phyloP scores from a whole-genome alignment of 2,329 filamentous ascomycete species.

The Ceratocystis alfenasii region DNA sequence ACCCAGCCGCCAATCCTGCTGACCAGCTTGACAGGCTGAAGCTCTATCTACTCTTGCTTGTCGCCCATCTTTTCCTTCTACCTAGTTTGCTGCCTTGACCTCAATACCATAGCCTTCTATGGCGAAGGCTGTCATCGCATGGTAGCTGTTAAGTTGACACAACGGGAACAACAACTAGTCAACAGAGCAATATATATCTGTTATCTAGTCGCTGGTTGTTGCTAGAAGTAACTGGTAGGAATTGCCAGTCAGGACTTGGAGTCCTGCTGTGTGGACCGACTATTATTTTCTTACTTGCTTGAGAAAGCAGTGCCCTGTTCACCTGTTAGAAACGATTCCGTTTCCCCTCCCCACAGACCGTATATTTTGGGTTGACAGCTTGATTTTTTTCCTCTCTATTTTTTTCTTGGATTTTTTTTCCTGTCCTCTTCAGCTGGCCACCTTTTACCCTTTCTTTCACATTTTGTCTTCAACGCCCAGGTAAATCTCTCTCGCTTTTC shows the following conservation, averaged over 20 bases:
- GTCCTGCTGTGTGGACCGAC: background rate
- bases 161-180: background rate
- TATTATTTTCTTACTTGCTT: background rate
- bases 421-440: background rate
- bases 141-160: background rate
- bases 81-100: background rate
- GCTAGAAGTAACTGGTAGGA: background rate
- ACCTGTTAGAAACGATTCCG: slow-evolving; percentile 3
- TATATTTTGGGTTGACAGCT: background rate
- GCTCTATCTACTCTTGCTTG: background rate
- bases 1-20: background rate
- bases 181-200: background rate
- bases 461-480: background rate
- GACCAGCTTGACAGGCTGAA: background rate
- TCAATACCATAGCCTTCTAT: background rate
- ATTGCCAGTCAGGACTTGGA: background rate
- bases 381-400: slow-evolving; percentile 5
- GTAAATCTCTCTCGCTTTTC: background rate
- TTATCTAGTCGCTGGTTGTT: background rate
- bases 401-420: background rate
- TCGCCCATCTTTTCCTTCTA: background rate
- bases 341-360: background rate
- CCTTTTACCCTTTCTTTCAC: background rate
- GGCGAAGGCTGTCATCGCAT: background rate
- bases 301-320: slow-evolving; percentile 9